These are phyloP conservation scores for Hibiscus trionum DNA, from an alignment of 345 rosid species.

Conservation along the genomic window DNA sequence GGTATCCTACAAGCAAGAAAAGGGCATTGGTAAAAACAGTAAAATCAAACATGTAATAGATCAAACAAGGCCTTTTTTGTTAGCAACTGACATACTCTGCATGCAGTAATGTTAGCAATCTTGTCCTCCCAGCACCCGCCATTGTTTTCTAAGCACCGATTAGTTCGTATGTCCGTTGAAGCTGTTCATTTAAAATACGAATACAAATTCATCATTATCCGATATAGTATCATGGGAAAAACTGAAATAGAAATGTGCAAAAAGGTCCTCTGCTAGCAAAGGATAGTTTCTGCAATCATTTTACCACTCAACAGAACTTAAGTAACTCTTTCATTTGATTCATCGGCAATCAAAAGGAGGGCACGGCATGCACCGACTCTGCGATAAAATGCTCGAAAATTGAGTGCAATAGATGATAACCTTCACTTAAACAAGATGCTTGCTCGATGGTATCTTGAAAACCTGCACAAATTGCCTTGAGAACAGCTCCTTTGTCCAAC, in stretches of 20 bases:
- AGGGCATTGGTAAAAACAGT: background rate
- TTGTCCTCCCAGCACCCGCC: conserved; percentile 97
- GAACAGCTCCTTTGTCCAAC: conserved; percentile 76
- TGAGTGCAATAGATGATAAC: conserved; percentile 26
- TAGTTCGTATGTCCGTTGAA: conserved; percentile 66
- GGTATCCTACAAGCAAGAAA: conserved; percentile 47
- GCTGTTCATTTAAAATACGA: background rate
- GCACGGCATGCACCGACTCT: background rate
- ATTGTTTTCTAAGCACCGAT: conserved; percentile 74
- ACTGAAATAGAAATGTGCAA: too few species aligned
- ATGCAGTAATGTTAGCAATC: conserved; percentile 64
- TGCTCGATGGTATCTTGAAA: conserved; percentile 91
- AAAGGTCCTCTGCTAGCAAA: too few species aligned
- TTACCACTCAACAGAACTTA: background rate
- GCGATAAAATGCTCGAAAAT: background rate
- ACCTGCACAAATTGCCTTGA: conserved; percentile 92
- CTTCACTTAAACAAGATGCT: conserved; percentile 71
- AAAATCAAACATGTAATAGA: background rate
- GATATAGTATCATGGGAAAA: too few species aligned
- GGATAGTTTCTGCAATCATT: background rate
- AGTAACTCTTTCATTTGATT: background rate
- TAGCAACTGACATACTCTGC: conserved; percentile 49
- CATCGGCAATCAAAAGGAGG: background rate
- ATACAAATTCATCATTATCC: background rate
- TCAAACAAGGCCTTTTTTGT: background rate